Percentiles rank a stretch among this genome's conserved stretches.
Evolutionary conservation across 2,329 filamentous ascomycete species (phyloP).

Genomic region (Trichoderma sp.): DNA sequence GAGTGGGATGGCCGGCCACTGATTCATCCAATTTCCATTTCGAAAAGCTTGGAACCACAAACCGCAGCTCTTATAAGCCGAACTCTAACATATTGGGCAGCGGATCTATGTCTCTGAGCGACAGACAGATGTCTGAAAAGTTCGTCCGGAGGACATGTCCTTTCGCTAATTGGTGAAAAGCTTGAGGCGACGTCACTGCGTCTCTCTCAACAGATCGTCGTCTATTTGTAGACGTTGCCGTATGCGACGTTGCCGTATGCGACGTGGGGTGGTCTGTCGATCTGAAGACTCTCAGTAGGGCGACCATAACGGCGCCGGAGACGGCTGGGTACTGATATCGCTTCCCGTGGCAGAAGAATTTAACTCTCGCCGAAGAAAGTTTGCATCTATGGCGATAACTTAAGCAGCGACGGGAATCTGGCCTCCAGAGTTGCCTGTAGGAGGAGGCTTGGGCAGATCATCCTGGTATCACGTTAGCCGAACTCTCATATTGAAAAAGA

Average conservation of each 20-base stretch:
- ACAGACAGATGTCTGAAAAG: too few species aligned
- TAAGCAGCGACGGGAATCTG: constrained; percentile 49
- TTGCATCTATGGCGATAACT: neutral
- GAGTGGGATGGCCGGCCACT: neutral
- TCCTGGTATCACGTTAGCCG: constrained; percentile 41
- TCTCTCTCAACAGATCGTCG: neutral
- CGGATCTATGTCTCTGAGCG: neutral
- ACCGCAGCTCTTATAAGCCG: neutral
- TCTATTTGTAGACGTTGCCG: neutral
- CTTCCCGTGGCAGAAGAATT: neutral
- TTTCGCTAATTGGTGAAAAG: neutral
- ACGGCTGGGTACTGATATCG: neutral
- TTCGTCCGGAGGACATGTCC: too few species aligned
- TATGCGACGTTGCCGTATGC: neutral
- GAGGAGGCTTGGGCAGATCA: constrained; percentile 48
- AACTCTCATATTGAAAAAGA: neutral
- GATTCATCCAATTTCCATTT: neutral
- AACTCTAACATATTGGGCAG: neutral
- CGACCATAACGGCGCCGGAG: neutral
- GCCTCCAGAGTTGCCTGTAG: constrained; percentile 38
- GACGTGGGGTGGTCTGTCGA: neutral
- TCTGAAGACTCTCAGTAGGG: neutral
- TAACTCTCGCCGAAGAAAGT: neutral
- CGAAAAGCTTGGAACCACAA: neutral
- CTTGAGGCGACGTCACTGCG: neutral